Evolutionary conservation across 208 protist genomes (phyloP).

Genomic region (Trichomonas tenax): DNA sequence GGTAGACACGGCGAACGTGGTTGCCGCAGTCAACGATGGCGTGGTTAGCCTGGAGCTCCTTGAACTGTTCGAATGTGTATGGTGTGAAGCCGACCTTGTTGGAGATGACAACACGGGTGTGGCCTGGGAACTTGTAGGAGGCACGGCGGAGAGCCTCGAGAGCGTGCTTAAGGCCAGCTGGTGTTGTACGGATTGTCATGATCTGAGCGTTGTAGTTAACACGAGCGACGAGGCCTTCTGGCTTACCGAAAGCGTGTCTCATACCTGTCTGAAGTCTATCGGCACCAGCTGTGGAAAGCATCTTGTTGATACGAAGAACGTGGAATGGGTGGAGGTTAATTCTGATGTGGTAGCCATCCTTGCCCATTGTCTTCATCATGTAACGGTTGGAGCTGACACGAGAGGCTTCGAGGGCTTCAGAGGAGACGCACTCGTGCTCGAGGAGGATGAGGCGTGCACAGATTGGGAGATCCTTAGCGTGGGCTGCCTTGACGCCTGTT

Average conservation of each 20-base stretch:
- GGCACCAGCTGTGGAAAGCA: slow-evolving; percentile 97
- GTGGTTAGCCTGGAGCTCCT: neutral
- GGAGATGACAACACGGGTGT: neutral
- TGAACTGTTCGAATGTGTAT: neutral
- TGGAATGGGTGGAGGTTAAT: slow-evolving; percentile 95
- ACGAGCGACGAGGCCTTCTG: slow-evolving; percentile 74
- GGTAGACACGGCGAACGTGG: neutral
- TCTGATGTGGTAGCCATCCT: slow-evolving; percentile 93
- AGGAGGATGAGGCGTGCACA: slow-evolving; percentile 87
- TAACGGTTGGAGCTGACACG: slow-evolving; percentile 98
- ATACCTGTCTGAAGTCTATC: slow-evolving; percentile 78
- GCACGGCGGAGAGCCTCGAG: neutral
- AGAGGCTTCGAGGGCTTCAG: slow-evolving; percentile 92
- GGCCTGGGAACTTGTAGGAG: neutral
- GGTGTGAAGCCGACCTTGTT: neutral
- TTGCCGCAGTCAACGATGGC: neutral
- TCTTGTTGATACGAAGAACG: slow-evolving; percentile 98
- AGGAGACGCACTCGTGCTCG: slow-evolving; percentile 84
- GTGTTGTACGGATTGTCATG: slow-evolving; percentile 72
- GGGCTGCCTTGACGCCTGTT: slow-evolving; percentile 81
- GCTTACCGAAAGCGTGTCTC: slow-evolving; percentile 91
- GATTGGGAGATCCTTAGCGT: slow-evolving; percentile 82
- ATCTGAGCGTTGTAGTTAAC: slow-evolving; percentile 89
- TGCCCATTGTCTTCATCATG: slow-evolving; percentile 84
- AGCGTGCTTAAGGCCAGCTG: neutral